phyloP scores from a whole-genome alignment of 148 eudicot genomes.

The Silene latifolia region DNA sequence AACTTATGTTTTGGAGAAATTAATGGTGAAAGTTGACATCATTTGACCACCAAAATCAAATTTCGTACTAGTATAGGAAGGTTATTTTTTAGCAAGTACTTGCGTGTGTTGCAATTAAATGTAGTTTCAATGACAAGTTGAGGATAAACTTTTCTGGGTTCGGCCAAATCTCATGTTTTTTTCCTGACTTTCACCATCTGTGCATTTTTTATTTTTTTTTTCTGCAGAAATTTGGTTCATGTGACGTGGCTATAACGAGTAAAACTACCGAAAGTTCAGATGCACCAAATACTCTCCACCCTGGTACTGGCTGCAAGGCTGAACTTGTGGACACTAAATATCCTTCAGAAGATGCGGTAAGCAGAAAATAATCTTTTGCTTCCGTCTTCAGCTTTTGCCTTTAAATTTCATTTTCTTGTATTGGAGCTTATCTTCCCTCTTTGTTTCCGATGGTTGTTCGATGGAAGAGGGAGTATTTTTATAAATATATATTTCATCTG shows the following conservation, averaged over 20 bases:
- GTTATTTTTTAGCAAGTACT: no score
- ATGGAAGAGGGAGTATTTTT: background rate
- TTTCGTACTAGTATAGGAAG: no score
- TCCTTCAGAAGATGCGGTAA: constrained; percentile 52
- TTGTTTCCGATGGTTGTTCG: background rate
- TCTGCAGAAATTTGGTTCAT: constrained; percentile 49
- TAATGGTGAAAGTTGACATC: no score
- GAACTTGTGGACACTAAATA: constrained; percentile 28
- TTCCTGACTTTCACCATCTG: background rate
- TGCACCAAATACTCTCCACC: constrained; percentile 23
- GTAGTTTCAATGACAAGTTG: background rate
- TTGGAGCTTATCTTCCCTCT: background rate
- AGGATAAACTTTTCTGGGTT: background rate
- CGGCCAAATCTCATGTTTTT: no score
- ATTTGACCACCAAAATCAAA: no score
- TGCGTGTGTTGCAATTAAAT: background rate
- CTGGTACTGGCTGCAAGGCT: constrained; percentile 29
- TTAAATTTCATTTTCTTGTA: no score
- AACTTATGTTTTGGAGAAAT: no score
- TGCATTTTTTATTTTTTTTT: background rate
- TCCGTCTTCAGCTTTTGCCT: background rate
- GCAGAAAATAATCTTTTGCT: constrained; percentile 9
- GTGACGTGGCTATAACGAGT: constrained; percentile 38
- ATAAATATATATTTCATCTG: background rate
- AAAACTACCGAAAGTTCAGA: constrained; percentile 34